phyloP scores from a whole-genome alignment of 169 alveolate species.

The Eimeria falciformis region DNA sequence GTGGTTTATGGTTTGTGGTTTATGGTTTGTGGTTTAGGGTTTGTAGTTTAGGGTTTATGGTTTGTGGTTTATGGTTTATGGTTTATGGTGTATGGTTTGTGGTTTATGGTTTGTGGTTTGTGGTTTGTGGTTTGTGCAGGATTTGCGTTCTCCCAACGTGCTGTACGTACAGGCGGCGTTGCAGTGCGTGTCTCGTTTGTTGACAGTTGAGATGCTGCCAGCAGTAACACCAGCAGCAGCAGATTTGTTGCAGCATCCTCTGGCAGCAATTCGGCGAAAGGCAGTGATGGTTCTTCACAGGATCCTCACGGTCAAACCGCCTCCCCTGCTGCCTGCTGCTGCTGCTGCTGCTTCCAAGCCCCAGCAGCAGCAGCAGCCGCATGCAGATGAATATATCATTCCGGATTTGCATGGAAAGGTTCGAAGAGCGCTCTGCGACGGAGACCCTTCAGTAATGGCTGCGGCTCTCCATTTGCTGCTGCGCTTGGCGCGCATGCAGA shows the following conservation, averaged over 20 bases:
- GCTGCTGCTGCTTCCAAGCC: neutral
- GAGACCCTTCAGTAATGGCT: slow-evolving; percentile 95
- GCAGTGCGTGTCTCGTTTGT: slow-evolving; percentile 89
- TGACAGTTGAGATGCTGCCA: slow-evolving; percentile 90
- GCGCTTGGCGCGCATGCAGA: slow-evolving; percentile 74
- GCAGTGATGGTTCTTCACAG: slow-evolving; percentile 87
- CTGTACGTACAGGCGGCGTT: slow-evolving; percentile 93
- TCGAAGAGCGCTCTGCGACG: slow-evolving; percentile 93
- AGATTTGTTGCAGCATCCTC: slow-evolving; percentile 88
- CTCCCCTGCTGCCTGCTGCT: neutral
- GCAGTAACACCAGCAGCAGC: slow-evolving; percentile 90
- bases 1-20: slow-evolving; percentile 37
- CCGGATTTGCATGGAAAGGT: slow-evolving; percentile 12
- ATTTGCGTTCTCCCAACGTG: slow-evolving; percentile 82
- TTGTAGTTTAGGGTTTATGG: neutral
- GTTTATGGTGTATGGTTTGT: slow-evolving; percentile 13
- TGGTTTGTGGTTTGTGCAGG: slow-evolving; percentile 67
- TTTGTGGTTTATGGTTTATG: slow-evolving; percentile 9
- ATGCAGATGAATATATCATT: neutral
- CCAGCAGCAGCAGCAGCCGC: slow-evolving; percentile 22
- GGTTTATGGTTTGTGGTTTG: neutral
- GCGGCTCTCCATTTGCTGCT: slow-evolving; percentile 90
- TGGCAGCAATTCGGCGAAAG: slow-evolving; percentile 93
- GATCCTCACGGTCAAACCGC: slow-evolving; percentile 16
- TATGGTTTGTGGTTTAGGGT: neutral